Percentiles rank a stretch among this genome's conserved stretches.
Conservation (phyloP, 768 basidiomycete species). For the Obba rivulosa region DNA sequence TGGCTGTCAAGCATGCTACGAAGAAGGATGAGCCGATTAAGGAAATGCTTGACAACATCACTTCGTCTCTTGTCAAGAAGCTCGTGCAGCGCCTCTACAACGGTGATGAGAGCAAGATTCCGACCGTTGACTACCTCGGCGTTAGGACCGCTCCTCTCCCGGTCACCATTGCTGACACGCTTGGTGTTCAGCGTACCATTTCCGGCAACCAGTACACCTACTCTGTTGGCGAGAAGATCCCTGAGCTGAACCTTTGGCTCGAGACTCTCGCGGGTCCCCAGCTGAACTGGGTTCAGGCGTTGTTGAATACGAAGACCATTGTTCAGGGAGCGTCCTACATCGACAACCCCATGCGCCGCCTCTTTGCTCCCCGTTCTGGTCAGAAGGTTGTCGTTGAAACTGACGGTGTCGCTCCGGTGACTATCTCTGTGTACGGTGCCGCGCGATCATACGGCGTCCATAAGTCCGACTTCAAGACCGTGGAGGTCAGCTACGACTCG, state of each 20-base stretch:
- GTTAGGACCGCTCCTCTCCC: constrained; percentile 38
- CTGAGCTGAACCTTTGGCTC: constrained; percentile 71
- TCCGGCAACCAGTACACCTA: constrained; percentile 41
- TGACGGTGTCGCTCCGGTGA: constrained; percentile 41
- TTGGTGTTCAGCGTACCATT: constrained; percentile 40
- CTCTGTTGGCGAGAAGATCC: constrained; percentile 46
- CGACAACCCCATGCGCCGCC: constrained; percentile 82
- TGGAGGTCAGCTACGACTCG: constrained; percentile 61
- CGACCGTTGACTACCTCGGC: constrained; percentile 80
- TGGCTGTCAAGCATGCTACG: constrained; percentile 84
- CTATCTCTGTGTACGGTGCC: constrained; percentile 67
- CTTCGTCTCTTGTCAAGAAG: constrained; percentile 67
- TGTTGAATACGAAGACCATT: constrained; percentile 74
- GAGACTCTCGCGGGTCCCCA: constrained; percentile 77
- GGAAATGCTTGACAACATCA: constrained; percentile 86
- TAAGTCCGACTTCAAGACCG: constrained; percentile 72
- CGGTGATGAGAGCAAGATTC: constrained; percentile 71
- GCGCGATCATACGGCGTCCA: constrained; percentile 78
- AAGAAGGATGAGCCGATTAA: constrained; percentile 93
- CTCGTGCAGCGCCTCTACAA: constrained; percentile 75
- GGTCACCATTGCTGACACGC: constrained; percentile 27
- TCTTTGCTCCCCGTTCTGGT: constrained; percentile 74
- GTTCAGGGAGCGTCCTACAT: constrained; percentile 84
- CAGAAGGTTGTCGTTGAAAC: constrained; percentile 69
- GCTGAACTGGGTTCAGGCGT: constrained; percentile 81